A percentile compares a stretch with the other conserved stretches of the same genome.
Conservation (phyloP, 164 flowering plant species). For the Piper betle region DNA sequence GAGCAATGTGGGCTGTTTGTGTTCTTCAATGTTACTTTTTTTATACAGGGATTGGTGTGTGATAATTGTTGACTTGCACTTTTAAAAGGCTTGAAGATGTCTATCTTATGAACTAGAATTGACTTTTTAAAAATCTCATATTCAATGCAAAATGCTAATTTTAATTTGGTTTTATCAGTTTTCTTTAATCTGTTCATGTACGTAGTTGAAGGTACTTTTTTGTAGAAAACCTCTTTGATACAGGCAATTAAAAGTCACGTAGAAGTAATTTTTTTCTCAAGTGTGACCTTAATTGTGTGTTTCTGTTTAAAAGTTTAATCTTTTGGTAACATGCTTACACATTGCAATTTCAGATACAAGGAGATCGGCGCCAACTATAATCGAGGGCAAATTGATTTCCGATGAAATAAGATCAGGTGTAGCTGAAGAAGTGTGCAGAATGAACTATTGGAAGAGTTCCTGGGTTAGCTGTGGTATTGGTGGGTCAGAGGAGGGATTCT, state of each 20-base stretch:
- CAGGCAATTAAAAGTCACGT: not conserved
- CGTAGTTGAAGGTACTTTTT: no score
- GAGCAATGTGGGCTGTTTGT: no score
- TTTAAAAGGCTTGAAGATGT: no score
- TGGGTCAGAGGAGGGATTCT: conserved; percentile 76
- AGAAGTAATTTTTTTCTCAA: not conserved
- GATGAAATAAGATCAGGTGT: conserved; percentile 52
- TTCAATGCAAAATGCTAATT: no score
- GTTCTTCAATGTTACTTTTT: no score
- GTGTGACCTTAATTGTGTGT: not conserved
- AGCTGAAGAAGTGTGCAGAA: conserved; percentile 51
- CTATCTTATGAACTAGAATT: no score
- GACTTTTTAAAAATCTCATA: no score
- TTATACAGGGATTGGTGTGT: no score
- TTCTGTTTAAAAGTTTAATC: not conserved
- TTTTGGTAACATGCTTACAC: conserved; percentile 1
- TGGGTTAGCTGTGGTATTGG: conserved; percentile 76
- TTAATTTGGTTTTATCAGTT: no score
- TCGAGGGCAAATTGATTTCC: conserved; percentile 68
- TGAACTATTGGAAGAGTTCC: conserved; percentile 67
- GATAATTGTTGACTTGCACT: no score
- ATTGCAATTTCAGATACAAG: conserved; percentile 14
- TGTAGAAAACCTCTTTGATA: no score
- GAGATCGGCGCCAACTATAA: conserved; percentile 26
- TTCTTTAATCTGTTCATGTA: no score